Evolutionary conservation across 2,329 filamentous ascomycete species (phyloP).

Genomic region (Curvularia hawaiiensis): DNA sequence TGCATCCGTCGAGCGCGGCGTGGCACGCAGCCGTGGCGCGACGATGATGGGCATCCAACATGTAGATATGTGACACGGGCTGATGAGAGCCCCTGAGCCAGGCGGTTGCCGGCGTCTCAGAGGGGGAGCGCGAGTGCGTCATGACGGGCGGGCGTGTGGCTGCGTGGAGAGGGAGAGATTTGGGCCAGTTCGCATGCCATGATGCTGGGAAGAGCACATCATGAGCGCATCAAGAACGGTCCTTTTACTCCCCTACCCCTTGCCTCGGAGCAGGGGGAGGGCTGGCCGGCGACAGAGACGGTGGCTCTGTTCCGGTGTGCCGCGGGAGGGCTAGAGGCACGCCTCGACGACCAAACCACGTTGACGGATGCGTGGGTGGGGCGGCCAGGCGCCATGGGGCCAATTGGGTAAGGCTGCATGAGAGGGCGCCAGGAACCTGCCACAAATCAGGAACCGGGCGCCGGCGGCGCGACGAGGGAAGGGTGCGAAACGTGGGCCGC

Average conservation of each 20-base stretch:
- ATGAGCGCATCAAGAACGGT: constrained; percentile 23
- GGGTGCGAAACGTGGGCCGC: constrained; percentile 24
- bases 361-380: constrained; percentile 29
- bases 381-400: constrained; percentile 18
- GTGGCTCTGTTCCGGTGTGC: constrained; percentile 33
- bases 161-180: background rate
- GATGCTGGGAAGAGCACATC: constrained; percentile 18
- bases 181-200: constrained; percentile 2
- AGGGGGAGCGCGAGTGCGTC: background rate
- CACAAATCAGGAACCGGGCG: constrained; percentile 31
- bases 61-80: constrained; percentile 13
- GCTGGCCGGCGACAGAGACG: constrained; percentile 28
- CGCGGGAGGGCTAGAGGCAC: constrained; percentile 39
- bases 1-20: constrained; percentile 19
- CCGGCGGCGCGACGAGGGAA: constrained; percentile 24
- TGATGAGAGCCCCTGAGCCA: background rate
- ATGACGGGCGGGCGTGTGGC: background rate
- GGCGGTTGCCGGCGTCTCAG: constrained; percentile 2
- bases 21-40: constrained; percentile 11
- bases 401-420: constrained; percentile 41
- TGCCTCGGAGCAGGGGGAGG: constrained; percentile 26
- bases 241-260: constrained; percentile 15
- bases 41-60: constrained; percentile 8
- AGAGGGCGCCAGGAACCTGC: constrained; percentile 38
- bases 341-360: constrained; percentile 36